Conservation (phyloP, 2,329 filamentous ascomycete species). For the Venturia oleaginea region DNA sequence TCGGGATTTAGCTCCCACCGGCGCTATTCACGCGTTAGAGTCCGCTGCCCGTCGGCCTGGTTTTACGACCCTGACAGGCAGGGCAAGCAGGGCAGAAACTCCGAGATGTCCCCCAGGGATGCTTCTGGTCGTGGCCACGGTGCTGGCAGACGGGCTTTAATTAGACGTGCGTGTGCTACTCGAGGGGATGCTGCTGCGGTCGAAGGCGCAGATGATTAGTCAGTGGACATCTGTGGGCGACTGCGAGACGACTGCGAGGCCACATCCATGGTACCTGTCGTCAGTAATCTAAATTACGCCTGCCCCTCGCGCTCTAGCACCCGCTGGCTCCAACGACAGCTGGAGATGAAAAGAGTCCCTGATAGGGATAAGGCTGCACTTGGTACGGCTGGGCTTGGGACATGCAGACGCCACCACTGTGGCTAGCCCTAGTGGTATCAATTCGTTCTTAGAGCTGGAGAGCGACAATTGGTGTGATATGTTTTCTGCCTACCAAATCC, state of each 20-base stretch:
- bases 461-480: no score
- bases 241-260: no score
- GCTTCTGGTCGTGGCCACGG: background rate
- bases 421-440: no score
- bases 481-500: no score
- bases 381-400: background rate
- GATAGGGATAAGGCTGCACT: background rate
- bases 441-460: no score
- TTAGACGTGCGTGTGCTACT: background rate
- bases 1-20: background rate
- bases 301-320: background rate
- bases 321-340: background rate
- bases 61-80: background rate
- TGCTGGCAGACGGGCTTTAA: background rate
- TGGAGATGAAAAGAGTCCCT: background rate
- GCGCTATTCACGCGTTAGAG: no score
- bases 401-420: no score
- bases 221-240: no score
- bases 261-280: background rate
- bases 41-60: no score
- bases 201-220: no score
- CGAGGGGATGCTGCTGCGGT: background rate
- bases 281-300: background rate
- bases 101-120: background rate
- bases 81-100: background rate